Percentiles rank a stretch among this genome's conserved stretches.
Evolutionary conservation across 176 grass and related monocot genomes (phyloP).

Genomic region (Rhynchospora breviuscula): DNA sequence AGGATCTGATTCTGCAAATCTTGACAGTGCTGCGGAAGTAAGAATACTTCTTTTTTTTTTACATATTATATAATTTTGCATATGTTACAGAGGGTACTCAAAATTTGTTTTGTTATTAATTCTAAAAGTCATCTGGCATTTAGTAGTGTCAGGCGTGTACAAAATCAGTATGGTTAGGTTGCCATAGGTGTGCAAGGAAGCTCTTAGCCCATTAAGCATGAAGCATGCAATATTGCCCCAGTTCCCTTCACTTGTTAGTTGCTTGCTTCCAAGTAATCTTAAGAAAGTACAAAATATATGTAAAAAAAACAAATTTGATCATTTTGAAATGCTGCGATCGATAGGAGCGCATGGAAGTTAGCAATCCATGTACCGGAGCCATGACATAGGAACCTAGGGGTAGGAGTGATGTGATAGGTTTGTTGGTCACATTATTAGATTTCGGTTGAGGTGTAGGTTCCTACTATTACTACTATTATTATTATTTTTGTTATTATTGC

Average conservation of each 20-base stretch:
- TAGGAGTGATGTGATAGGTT: no score
- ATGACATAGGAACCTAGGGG: no score
- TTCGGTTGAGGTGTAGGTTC: no score
- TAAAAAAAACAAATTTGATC: neutral
- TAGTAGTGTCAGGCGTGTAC: neutral
- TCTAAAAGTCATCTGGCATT: neutral
- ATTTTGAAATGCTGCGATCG: conserved; percentile 14
- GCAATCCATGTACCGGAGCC: no score
- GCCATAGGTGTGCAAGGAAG: neutral
- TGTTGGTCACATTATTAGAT: no score
- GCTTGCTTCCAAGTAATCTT: neutral
- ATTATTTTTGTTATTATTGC: no score
- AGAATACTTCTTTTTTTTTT: neutral
- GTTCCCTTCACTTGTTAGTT: neutral
- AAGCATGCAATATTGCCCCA: neutral
- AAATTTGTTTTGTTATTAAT: neutral
- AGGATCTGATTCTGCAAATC: conserved; percentile 98
- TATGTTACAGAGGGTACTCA: neutral
- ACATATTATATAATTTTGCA: neutral
- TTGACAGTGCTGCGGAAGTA: conserved; percentile 98
- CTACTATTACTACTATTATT: no score
- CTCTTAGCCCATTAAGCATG: neutral
- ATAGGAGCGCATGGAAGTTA: no score
- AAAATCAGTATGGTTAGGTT: neutral
- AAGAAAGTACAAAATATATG: neutral